phyloP scores from a whole-genome alignment of 2,329 filamentous ascomycete species.

The Hypoxylon sp. region DNA sequence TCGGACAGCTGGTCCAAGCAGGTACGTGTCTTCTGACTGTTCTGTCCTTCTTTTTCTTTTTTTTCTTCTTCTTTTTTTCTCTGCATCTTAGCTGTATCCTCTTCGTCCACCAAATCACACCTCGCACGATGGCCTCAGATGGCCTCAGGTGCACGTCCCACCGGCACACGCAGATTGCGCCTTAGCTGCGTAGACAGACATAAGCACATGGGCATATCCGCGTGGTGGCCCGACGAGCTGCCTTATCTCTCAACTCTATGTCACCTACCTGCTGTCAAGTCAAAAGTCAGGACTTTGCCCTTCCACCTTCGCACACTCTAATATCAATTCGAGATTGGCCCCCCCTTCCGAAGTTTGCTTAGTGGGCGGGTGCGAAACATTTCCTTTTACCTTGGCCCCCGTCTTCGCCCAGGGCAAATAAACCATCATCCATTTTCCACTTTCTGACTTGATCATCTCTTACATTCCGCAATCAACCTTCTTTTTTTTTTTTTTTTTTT shows the following conservation, averaged over 20 bases:
- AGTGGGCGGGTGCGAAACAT: conserved; percentile 28
- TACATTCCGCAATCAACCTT: neutral
- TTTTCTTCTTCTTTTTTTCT: no score
- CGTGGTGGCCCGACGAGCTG: neutral
- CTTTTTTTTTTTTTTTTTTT: conserved; percentile 13
- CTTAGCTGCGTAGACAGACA: neutral
- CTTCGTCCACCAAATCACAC: neutral
- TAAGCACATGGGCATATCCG: neutral
- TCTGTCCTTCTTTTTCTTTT: conserved; percentile 18
- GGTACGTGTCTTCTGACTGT: conserved; percentile 42
- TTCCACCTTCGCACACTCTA: conserved; percentile 15
- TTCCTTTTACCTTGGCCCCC: conserved; percentile 8
- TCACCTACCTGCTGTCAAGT: neutral
- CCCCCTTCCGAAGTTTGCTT: conserved; percentile 36
- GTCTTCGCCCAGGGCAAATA: conserved; percentile 19
- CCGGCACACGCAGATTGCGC: neutral
- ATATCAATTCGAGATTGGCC: neutral
- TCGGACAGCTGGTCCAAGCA: conserved; percentile 48
- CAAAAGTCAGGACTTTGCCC: neutral
- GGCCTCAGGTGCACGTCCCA: neutral
- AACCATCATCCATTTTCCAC: conserved; percentile 30
- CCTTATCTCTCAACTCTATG: neutral
- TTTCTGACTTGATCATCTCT: conserved; percentile 1
- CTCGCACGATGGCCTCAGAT: conserved; percentile 1
- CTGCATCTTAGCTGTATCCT: neutral